Evolutionary conservation across 129 eudicot species (phyloP), one percentile per base, ranked within the genome.

Genomic region (Apium graveolens): DNA sequence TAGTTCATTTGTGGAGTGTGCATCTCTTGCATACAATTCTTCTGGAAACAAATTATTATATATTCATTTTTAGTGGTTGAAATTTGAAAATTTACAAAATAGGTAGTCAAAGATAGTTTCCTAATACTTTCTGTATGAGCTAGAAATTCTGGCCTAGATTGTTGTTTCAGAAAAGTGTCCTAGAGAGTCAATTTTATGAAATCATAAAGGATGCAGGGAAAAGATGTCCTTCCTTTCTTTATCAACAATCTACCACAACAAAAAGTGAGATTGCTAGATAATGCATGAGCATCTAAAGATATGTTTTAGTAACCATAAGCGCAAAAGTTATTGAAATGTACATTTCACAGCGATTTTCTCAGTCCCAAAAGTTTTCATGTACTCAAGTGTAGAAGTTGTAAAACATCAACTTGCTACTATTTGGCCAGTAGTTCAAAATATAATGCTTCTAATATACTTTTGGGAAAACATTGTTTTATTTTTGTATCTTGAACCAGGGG

Each of bases 401-500:
- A 49, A 20, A 20, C 57, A 17, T 49, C n/a, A 18, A 1, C 1
- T 18, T 49, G 1, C 7, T n/a, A 5, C 7, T n/a, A 49, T 49
- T 17, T 60, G n/a, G 68, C 68, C 3, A 1, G 24, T 57, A 20
- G 66, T 57, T 20, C 0, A 24, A 3, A 21, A 57, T 9, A 11
- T 57, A n/a, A 60, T 60, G 32, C 14, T 60, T 60, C n/a, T n/a
- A n/a, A n/a, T n/a, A n/a, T n/a, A n/a, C 49, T 48, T 17, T 4
- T 46, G 55, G 7, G 20, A 24, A 48, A 4, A 4, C 55, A 10
- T 0, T 1, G 2, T 44, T 44, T 43, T 0, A 43, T 42, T 44
- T 11, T 44, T 11, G 11, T 44, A 44, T 44, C 48, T 44, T 44
- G 60, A n/a, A 73, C 77, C 11, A 92, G 97, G 96, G 97, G 65